Base-by-base conservation (phyloP, 768 basidiomycete species). In the Agrocybe pediades region DNA sequence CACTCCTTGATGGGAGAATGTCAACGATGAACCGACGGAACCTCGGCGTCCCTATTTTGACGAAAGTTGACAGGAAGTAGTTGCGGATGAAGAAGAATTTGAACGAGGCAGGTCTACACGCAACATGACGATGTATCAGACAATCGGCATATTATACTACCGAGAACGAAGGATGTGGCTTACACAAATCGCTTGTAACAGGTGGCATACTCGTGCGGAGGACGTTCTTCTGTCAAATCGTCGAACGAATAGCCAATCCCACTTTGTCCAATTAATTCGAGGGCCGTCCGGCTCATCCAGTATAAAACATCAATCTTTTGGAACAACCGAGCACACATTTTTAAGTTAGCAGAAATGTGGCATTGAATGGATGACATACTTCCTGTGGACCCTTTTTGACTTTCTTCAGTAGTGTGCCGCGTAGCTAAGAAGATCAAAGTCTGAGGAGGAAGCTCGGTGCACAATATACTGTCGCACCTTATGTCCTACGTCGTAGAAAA, bases 181-280 rank as follows among this genome's bases (percentile, higher is more conserved):
- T 46, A 73, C 73, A 66, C 47, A n/a, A 74, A 50, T 39, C 58
- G 53, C 56, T 73, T 69, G 25, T 65, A 56, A 8, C 71, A 65
- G 8, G 49, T 39, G 17, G 58, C 62, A 46, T 72, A 79, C 43
- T 63, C 72, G 61, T 69, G 13, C 5, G 71, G 1, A 55, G 55
- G 11, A 53, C 53, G 6, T 57, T 54, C 11, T 69, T 69, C 26
- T 71, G 68, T 65, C 9, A 82, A 68, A 0, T 71, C 55, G 55
- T 78, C 76, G 36, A 79, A 77, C 13, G 72, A 73, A 43, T 68
- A 69, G 4, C 77, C 76, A 17, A 83, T 66, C 3, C 80, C 79
- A 21, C 72, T 75, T 66, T 77, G 77, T 15, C 78, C 79, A 45
- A 83, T 74, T 30, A 81, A 66, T 53, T 82, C 80, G 17, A 82